Conservation (phyloP, 805 yeast species). For the Yarrowia sp. region DNA sequence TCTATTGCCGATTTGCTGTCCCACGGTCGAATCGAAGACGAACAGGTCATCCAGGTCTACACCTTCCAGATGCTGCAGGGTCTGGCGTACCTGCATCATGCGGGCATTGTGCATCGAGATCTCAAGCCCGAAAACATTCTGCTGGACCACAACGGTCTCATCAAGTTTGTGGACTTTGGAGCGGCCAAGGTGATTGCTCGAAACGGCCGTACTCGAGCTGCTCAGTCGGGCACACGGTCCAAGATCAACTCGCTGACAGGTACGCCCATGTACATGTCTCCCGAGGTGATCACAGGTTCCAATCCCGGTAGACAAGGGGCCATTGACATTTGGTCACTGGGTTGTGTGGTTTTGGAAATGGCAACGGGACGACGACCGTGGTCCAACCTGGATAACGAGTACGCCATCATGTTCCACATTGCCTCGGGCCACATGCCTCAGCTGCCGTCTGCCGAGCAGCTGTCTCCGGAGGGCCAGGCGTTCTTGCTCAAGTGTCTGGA, state of each 20-base stretch:
- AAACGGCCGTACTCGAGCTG: conserved; percentile 34
- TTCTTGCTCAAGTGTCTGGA: conserved; percentile 75
- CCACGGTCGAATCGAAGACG: conserved; percentile 94
- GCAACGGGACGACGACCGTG: conserved; percentile 95
- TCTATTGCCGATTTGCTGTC: conserved; percentile 80
- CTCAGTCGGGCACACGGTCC: conserved; percentile 32
- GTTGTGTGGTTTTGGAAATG: conserved; percentile 95
- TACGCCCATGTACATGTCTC: conserved; percentile 99
- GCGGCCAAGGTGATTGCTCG: conserved; percentile 79
- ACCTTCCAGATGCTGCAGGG: conserved; percentile 93
- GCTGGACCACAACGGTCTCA: conserved; percentile 85
- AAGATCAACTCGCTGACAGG: conserved; percentile 64
- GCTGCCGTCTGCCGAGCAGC: conserved; percentile 72
- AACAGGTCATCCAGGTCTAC: conserved; percentile 83
- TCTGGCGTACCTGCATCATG: conserved; percentile 85
- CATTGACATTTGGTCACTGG: conserved; percentile 92
- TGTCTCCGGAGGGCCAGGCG: conserved; percentile 66
- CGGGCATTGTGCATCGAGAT: conserved; percentile 95
- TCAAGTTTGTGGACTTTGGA: conserved; percentile 95
- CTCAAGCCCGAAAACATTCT: conserved; percentile 93
- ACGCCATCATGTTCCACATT: conserved; percentile 98
- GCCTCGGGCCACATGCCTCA: conserved; percentile 93
- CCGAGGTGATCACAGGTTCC: conserved; percentile 86
- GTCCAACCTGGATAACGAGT: conserved; percentile 93
- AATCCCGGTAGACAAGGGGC: conserved; percentile 59